Evolutionary conservation across 306 rosid species (phyloP), one percentile per base, ranked within the genome.

Genomic region (Abrus pulchellus): DNA sequence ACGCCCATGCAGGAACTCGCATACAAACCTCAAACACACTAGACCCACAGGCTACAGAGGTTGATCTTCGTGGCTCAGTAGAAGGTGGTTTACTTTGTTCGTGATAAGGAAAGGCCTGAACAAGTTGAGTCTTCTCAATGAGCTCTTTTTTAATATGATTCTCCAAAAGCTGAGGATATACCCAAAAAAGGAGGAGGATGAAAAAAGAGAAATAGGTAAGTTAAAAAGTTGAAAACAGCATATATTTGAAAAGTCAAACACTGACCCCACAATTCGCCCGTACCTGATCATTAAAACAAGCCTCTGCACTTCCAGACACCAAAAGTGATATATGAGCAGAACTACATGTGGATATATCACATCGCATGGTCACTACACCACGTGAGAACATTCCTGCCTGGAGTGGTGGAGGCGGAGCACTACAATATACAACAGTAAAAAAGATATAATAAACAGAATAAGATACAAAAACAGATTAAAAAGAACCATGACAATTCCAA

Each of bases 381-480:
- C 99, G 97, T 72, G 99, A 93, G 87, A 95, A 93, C 72, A 97
- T 89, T 82, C 94, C 98, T 32, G 97, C 99, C 86, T 93, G 98
- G 78, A 95, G 99, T 68, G 99, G 98, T 33, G 98, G 99, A 1
- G 97, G 99, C 73, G 98, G 90, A 50, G 98, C 98, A 88, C 99
- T 95, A 79, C 32, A 78, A 84, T 82, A 82, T 83, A 55, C 49
- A 29, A 41, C 49, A 68, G 68, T n/a, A 67, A 74, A 68, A 56
- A 41, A 57, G 80, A 79, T 79, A 28, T 20, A 83, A 63, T 48
- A 70, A 69, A 10, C 40, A 74, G 50, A 50, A 79, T 48, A 70
- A 64, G 55, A 54, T 70, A 55, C 34, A 33, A 50, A 33, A 9
- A 68, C 61, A 53, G 73, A 73, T 0, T 11, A 61, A 59, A 56